Conservation (phyloP, 2,329 filamentous ascomycete genomes). For the Cladosporium sp. region DNA sequence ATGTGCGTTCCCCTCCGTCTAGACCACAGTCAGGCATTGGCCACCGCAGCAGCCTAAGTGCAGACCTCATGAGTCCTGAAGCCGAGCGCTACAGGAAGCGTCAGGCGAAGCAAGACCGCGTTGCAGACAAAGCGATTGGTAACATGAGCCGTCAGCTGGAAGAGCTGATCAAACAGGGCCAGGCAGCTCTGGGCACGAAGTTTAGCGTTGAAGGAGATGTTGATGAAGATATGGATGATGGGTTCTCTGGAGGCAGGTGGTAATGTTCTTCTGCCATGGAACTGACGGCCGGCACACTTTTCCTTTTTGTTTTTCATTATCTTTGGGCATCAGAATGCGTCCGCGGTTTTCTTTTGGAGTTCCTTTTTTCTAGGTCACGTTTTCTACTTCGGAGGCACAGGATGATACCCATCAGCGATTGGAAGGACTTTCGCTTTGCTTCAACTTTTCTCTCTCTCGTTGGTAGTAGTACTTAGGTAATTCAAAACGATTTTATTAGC, state of each 20-base stretch:
- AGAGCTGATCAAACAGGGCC: slow-evolving; percentile 86
- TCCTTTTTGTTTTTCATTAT: background rate
- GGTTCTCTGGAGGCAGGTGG: slow-evolving; percentile 21
- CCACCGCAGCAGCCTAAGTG: slow-evolving; percentile 23
- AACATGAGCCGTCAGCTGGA: slow-evolving; percentile 77
- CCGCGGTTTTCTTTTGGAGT: background rate
- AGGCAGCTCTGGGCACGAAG: slow-evolving; percentile 70
- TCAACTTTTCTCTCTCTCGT: background rate
- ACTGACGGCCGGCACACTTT: background rate
- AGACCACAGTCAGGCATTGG: slow-evolving; percentile 17
- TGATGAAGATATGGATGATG: slow-evolving; percentile 31
- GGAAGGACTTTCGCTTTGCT: slow-evolving; percentile 3
- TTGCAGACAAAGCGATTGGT: slow-evolving; percentile 76
- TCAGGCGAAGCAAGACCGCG: slow-evolving; percentile 70
- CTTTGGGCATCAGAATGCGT: background rate
- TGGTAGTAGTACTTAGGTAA: background rate
- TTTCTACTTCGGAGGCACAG: slow-evolving; percentile 14
- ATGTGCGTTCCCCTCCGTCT: slow-evolving; percentile 44
- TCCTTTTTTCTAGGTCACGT: background rate
- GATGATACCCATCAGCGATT: slow-evolving; percentile 16
- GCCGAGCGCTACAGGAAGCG: slow-evolving; percentile 73
- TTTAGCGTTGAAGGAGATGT: slow-evolving; percentile 39
- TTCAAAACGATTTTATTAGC: background rate
- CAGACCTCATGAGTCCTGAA: slow-evolving; percentile 54
- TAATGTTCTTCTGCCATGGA: background rate